Evolutionary conservation across 768 basidiomycete species (phyloP).

Genomic region (Flagelloscypha sp.): DNA sequence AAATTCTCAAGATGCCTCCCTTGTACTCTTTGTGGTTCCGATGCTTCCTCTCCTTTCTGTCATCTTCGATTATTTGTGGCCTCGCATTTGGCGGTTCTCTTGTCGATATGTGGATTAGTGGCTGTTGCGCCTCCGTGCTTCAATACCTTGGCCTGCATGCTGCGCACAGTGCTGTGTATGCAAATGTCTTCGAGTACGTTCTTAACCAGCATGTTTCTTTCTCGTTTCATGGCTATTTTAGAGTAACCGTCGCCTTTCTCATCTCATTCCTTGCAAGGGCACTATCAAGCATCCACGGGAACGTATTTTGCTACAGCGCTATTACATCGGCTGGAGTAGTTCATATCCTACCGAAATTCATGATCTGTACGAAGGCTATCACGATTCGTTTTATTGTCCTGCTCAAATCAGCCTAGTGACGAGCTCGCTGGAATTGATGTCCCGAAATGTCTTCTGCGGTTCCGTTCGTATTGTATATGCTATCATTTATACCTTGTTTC

Average conservation of each 20-base stretch:
- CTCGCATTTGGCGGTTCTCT: slow-evolving; percentile 76
- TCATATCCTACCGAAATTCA: slow-evolving; percentile 85
- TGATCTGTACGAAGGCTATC: slow-evolving; percentile 46
- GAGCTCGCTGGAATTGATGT: slow-evolving; percentile 73
- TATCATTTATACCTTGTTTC: slow-evolving; percentile 76
- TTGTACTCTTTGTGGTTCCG: slow-evolving; percentile 61
- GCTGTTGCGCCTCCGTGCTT: slow-evolving; percentile 55
- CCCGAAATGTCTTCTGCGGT: slow-evolving; percentile 72
- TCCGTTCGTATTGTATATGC: slow-evolving; percentile 81
- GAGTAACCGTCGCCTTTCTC: slow-evolving; percentile 77
- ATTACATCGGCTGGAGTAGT: slow-evolving; percentile 86
- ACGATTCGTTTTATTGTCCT: slow-evolving; percentile 1
- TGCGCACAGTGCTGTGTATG: slow-evolving; percentile 80
- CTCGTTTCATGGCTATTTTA: slow-evolving; percentile 17
- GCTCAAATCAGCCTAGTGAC: slow-evolving; percentile 39
- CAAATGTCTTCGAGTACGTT: slow-evolving; percentile 91
- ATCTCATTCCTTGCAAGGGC: slow-evolving; percentile 78
- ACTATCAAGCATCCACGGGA: slow-evolving; percentile 64
- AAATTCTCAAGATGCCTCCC: slow-evolving; percentile 53
- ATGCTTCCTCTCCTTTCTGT: slow-evolving; percentile 68
- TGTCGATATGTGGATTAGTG: slow-evolving; percentile 79
- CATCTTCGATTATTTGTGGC: slow-evolving; percentile 74
- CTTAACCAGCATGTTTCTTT: neutral
- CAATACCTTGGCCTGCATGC: slow-evolving; percentile 77
- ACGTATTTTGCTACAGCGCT: slow-evolving; percentile 83